Evolutionary conservation across 2,329 filamentous ascomycete genomes (phyloP).

Genomic region (Alternaria consortialis): DNA sequence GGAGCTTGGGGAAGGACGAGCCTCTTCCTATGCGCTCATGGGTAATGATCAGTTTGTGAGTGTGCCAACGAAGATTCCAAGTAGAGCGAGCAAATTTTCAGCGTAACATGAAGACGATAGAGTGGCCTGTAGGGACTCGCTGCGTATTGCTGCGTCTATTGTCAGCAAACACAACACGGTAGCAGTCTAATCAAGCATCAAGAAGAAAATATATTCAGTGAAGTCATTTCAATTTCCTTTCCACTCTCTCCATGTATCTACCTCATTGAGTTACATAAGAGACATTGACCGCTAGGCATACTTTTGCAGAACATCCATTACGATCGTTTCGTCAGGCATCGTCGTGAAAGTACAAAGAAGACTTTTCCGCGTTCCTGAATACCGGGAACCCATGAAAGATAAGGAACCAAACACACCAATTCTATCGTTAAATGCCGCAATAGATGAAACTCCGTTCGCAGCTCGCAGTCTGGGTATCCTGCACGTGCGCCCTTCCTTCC

Average conservation of each 20-base stretch:
- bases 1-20: no score
- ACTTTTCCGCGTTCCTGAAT: constrained; percentile 38
- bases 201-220: background rate
- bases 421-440: constrained; percentile 49
- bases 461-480: constrained; percentile 44
- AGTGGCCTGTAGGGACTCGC: background rate
- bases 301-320: constrained; percentile 38
- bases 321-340: constrained; percentile 39
- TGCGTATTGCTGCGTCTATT: background rate
- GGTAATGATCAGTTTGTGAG: no score
- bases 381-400: constrained; percentile 37
- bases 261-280: constrained; percentile 31
- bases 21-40: no score
- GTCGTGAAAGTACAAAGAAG: constrained; percentile 41
- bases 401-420: constrained; percentile 45
- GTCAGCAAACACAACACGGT: background rate
- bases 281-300: constrained; percentile 31
- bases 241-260: constrained; percentile 23
- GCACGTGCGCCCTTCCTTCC: constrained; percentile 36
- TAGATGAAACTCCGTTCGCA: constrained; percentile 41
- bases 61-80: no score
- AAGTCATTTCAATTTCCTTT: constrained; percentile 32
- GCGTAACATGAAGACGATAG: no score
- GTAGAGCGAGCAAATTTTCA: no score
- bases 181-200: background rate